Evolutionary conservation across 2,329 filamentous ascomycete genomes (phyloP).

Genomic region (Calonectria pseudoturangicola): DNA sequence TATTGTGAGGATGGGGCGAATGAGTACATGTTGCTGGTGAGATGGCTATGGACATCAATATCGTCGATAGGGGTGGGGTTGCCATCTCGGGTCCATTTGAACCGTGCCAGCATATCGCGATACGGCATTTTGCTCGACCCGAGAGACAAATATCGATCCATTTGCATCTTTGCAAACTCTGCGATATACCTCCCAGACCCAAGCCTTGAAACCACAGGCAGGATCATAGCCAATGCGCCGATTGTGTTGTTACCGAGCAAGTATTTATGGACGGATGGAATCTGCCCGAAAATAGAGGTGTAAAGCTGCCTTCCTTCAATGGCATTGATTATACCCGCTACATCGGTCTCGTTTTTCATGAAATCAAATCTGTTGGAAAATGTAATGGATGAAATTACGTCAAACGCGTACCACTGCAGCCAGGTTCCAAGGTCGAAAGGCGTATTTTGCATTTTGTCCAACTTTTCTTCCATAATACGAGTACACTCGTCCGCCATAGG

Average conservation of each 20-base stretch:
- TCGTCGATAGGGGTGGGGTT: background rate
- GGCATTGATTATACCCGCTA: constrained; percentile 8
- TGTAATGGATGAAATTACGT: constrained; percentile 8
- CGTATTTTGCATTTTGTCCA: background rate
- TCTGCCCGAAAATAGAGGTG: background rate
- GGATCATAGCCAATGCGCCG: background rate
- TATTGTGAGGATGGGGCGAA: background rate
- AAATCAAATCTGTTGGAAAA: constrained; percentile 16
- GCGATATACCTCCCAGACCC: background rate
- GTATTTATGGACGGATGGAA: background rate
- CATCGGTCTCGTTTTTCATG: constrained; percentile 5
- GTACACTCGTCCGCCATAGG: constrained; percentile 8
- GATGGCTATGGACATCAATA: background rate
- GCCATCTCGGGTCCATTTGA: background rate
- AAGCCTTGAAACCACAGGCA: background rate
- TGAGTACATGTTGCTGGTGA: constrained; percentile 11
- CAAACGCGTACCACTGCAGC: constrained; percentile 16
- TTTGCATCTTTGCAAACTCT: background rate
- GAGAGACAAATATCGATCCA: background rate
- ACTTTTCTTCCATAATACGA: background rate
- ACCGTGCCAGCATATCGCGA: constrained; percentile 1
- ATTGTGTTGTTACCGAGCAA: constrained; percentile 5
- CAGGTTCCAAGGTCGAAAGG: constrained; percentile 3
- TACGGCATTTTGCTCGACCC: background rate
- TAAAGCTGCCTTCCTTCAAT: constrained; percentile 17